Evolutionary conservation across 1,139 yeast species (phyloP).

Genomic region (Suhomyces coccinellae): DNA sequence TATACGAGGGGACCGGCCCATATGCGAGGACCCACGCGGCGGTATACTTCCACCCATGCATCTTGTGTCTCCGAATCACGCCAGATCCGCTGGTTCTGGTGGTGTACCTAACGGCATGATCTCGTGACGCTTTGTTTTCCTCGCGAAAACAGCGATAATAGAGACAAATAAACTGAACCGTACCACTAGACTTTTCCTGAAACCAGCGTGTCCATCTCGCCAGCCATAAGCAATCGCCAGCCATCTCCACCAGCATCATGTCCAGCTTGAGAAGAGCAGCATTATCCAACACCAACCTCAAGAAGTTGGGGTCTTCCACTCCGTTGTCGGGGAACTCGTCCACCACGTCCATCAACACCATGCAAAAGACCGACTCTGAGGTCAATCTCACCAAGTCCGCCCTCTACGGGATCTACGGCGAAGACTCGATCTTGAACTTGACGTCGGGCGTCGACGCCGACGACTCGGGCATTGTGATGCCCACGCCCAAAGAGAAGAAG

Average conservation of each 20-base stretch:
- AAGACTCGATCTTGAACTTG: slow-evolving; percentile 35
- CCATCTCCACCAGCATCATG: slow-evolving; percentile 14
- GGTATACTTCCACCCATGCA: no score
- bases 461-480: slow-evolving; percentile 6
- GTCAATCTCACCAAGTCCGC: slow-evolving; percentile 51
- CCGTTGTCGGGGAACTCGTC: slow-evolving; percentile 12
- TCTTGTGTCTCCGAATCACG: no score
- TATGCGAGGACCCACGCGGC: no score
- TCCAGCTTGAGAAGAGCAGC: slow-evolving; percentile 24
- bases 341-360: slow-evolving; percentile 18
- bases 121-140: slow-evolving; percentile 1
- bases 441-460: slow-evolving; percentile 18
- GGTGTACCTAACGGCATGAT: neutral
- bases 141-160: neutral
- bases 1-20: no score
- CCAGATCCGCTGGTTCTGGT: no score
- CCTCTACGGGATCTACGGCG: slow-evolving; percentile 49
- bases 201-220: neutral
- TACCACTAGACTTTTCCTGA: neutral
- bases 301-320: slow-evolving; percentile 12
- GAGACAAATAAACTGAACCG: neutral
- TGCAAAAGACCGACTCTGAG: slow-evolving; percentile 46
- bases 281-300: slow-evolving; percentile 21
- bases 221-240: neutral
- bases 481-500: neutral